phyloP scores from a whole-genome alignment of 2,329 filamentous ascomycete genomes.

The Aspergillus candidus region DNA sequence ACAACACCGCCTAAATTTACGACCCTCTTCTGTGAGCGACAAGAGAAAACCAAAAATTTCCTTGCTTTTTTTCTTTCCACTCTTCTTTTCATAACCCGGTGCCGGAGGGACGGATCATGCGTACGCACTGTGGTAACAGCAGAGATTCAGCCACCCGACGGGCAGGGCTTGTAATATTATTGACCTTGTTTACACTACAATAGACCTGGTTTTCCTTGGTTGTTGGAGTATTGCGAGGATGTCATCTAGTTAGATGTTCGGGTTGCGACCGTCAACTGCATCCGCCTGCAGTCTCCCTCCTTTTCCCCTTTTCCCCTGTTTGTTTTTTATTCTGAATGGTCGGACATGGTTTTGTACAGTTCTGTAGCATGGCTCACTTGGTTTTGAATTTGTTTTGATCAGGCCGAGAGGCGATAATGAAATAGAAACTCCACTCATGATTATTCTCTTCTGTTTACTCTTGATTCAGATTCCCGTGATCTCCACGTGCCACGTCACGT shows the following conservation, averaged over 20 bases:
- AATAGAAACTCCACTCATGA: constrained; percentile 23
- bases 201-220: constrained; percentile 25
- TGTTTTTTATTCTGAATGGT: constrained; percentile 10
- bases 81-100: too few relatives aligned
- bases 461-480: background rate
- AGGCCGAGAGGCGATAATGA: constrained; percentile 20
- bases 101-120: background rate
- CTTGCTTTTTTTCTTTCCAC: constrained; percentile 5
- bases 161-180: constrained; percentile 37
- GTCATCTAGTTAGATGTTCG: constrained; percentile 20
- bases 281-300: constrained; percentile 8
- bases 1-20: constrained; percentile 29
- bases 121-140: constrained; percentile 21
- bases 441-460: background rate
- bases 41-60: constrained; percentile 8
- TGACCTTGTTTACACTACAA: constrained; percentile 28
- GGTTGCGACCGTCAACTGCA: constrained; percentile 12
- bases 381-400: background rate
- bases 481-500: too few relatives aligned
- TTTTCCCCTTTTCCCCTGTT: constrained; percentile 2
- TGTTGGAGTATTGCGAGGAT: constrained; percentile 17
- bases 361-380: constrained; percentile 20
- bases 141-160: constrained; percentile 12
- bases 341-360: constrained; percentile 10
- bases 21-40: too few relatives aligned